Evolutionary conservation across 306 rosid genomes (phyloP).

Genomic region (Sindora glabra): DNA sequence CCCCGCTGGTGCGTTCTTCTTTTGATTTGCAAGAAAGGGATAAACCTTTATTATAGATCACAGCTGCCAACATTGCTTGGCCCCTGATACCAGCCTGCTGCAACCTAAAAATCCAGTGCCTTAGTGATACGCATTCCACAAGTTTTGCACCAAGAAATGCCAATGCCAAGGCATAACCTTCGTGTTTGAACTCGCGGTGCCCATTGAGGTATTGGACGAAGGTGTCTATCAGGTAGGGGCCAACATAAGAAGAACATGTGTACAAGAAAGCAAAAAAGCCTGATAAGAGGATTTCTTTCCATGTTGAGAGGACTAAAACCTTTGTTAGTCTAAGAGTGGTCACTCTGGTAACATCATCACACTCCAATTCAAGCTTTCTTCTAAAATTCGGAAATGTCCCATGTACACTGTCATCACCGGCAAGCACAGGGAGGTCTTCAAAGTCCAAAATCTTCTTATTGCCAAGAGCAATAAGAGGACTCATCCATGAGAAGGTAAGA

Average conservation of each 20-base stretch:
- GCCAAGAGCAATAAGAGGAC: constrained; percentile 53
- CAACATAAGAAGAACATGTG: constrained; percentile 62
- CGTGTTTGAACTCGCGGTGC: constrained; percentile 29
- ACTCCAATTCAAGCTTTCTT: constrained; percentile 41
- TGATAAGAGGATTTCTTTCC: constrained; percentile 50
- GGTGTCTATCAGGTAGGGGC: constrained; percentile 69
- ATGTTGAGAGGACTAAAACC: constrained; percentile 40
- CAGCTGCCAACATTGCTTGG: constrained; percentile 46
- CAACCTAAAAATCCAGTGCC: constrained; percentile 57
- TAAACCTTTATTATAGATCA: constrained; percentile 60
- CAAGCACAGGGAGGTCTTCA: constrained; percentile 76
- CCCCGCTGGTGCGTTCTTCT: constrained; percentile 53
- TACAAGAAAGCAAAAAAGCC: constrained; percentile 25
- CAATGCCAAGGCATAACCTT: constrained; percentile 53
- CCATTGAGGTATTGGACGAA: constrained; percentile 72
- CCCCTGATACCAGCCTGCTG: constrained; percentile 57
- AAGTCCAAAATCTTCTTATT: constrained; percentile 55
- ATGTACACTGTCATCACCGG: constrained; percentile 33
- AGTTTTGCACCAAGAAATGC: constrained; percentile 58
- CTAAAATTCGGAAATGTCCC: constrained; percentile 38
- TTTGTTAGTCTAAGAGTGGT: constrained; percentile 45
- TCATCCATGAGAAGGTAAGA: constrained; percentile 74
- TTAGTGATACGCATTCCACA: constrained; percentile 51
- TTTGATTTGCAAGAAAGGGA: constrained; percentile 57
- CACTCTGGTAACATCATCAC: constrained; percentile 27